A percentile compares a stretch with the other conserved stretches of the same genome.
phyloP scores from a whole-genome alignment of 208 protist species.

The Leishmania lainsoni region DNA sequence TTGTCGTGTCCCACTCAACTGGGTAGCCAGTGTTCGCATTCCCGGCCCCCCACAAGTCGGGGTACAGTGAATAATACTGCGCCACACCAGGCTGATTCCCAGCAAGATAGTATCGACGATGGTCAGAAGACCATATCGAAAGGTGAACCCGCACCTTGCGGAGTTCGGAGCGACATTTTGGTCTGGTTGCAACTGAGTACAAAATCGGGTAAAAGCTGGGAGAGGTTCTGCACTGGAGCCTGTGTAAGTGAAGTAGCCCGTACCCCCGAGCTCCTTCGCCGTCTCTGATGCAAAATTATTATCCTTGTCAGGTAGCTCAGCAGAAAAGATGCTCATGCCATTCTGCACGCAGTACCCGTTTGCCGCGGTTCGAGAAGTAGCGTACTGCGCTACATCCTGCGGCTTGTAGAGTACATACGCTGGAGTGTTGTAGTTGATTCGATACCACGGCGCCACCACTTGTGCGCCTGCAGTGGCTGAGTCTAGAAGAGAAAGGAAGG shows the following conservation, averaged over 20 bases:
- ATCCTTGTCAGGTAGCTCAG: neutral
- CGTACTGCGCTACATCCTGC: neutral
- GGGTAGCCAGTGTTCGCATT: constrained; percentile 6
- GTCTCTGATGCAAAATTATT: constrained; percentile 3
- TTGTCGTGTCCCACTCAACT: constrained; percentile 9
- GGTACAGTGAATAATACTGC: constrained; percentile 4
- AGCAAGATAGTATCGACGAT: neutral
- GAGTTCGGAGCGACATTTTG: neutral
- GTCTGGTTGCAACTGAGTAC: neutral
- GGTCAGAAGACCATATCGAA: constrained; percentile 13
- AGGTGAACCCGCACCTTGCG: constrained; percentile 1
- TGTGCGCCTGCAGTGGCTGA: neutral
- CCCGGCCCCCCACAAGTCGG: neutral
- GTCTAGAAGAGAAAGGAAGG: neutral
- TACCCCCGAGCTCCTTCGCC: neutral
- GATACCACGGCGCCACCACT: neutral
- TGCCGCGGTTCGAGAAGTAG: neutral
- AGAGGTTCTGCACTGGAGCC: constrained; percentile 12
- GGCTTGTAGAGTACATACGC: constrained; percentile 18
- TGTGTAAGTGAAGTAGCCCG: constrained; percentile 6
- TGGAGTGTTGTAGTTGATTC: constrained; percentile 12
- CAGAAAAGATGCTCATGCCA: constrained; percentile 19
- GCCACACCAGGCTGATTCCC: neutral
- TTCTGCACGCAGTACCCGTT: constrained; percentile 21
- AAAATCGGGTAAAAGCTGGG: neutral